phyloP scores from a whole-genome alignment of 2,329 filamentous ascomycete species.

The Exophiala spinifera region DNA sequence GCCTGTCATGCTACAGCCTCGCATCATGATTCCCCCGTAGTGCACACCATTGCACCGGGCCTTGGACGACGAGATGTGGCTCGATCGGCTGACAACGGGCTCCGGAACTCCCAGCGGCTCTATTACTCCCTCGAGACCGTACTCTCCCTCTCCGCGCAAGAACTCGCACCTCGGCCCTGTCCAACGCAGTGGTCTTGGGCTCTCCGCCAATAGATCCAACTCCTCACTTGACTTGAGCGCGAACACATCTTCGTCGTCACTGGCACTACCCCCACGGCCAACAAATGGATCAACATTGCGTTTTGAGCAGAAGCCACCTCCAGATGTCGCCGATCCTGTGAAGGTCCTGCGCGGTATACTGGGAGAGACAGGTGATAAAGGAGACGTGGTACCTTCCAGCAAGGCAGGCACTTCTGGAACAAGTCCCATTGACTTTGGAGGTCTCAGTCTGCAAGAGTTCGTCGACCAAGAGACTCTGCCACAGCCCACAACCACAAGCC shows the following conservation, averaged over 20 bases:
- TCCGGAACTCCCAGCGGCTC: slow-evolving; percentile 64
- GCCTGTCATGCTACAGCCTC: too few species aligned
- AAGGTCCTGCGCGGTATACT: slow-evolving; percentile 64
- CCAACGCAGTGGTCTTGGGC: slow-evolving; percentile 64
- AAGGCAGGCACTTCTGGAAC: slow-evolving; percentile 28
- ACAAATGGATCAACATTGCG: slow-evolving; percentile 67
- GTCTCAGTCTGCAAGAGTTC: slow-evolving; percentile 72
- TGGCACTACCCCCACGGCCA: slow-evolving; percentile 63
- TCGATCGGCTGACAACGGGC: slow-evolving; percentile 72
- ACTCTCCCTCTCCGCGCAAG: slow-evolving; percentile 68
- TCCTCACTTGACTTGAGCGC: slow-evolving; percentile 69
- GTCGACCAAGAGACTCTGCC: slow-evolving; percentile 44
- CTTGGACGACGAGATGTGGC: slow-evolving; percentile 64
- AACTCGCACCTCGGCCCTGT: slow-evolving; percentile 66
- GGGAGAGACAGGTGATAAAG: slow-evolving; percentile 22
- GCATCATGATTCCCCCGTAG: too few species aligned
- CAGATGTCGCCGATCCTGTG: slow-evolving; percentile 64
- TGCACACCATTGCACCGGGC: too few species aligned
- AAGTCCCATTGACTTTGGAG: slow-evolving; percentile 75
- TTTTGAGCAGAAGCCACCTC: slow-evolving; percentile 53
- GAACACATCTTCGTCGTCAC: slow-evolving; percentile 72
- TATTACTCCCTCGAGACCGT: slow-evolving; percentile 64
- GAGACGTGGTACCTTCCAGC: slow-evolving; percentile 17
- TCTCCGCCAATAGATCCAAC: slow-evolving; percentile 65
- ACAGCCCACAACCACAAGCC: slow-evolving; percentile 67